A percentile compares a stretch with the other conserved stretches of the same genome.
phyloP scores from a whole-genome alignment of 768 basidiomycete genomes.

The Russula lepida region DNA sequence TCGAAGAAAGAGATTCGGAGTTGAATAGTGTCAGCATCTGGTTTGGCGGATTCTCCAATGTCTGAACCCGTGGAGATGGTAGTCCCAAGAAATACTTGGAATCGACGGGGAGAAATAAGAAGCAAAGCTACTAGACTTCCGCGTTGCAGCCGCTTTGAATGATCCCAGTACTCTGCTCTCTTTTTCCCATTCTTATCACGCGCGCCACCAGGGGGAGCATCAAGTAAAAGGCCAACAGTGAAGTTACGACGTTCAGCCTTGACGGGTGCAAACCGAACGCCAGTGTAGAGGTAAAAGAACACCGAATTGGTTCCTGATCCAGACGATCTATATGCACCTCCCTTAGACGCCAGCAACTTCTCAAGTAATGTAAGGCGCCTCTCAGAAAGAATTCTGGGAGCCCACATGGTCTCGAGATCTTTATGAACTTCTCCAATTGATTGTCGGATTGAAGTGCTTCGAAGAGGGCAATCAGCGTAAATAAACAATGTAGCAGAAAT shows the following conservation, averaged over 20 bases:
- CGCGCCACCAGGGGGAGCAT: slow-evolving; percentile 50
- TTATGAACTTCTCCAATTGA: slow-evolving; percentile 18
- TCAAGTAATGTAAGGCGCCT: slow-evolving; percentile 33
- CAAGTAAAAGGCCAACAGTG: slow-evolving; percentile 37
- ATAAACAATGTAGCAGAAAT: background rate
- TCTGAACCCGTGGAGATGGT: slow-evolving; percentile 38
- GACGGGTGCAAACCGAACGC: slow-evolving; percentile 39
- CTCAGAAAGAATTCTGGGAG: background rate
- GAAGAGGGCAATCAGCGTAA: background rate
- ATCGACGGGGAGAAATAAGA: slow-evolving; percentile 24
- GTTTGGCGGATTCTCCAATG: slow-evolving; percentile 37
- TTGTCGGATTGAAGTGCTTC: slow-evolving; percentile 21
- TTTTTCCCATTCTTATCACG: slow-evolving; percentile 31
- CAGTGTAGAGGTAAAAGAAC: slow-evolving; percentile 58
- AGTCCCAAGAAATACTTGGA: slow-evolving; percentile 44
- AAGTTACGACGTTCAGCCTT: slow-evolving; percentile 46
- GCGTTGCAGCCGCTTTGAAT: slow-evolving; percentile 48
- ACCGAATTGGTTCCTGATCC: slow-evolving; percentile 39
- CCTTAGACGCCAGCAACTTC: slow-evolving; percentile 40
- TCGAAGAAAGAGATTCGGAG: slow-evolving; percentile 59
- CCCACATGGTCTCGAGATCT: slow-evolving; percentile 18
- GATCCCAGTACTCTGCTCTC: slow-evolving; percentile 54
- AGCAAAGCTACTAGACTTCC: slow-evolving; percentile 60
- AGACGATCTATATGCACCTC: slow-evolving; percentile 48
- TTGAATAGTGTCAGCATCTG: slow-evolving; percentile 29